These are phyloP conservation scores for Balansia obtecta DNA, from an alignment of 2,329 filamentous ascomycete genomes.

Conservation along the genomic window DNA sequence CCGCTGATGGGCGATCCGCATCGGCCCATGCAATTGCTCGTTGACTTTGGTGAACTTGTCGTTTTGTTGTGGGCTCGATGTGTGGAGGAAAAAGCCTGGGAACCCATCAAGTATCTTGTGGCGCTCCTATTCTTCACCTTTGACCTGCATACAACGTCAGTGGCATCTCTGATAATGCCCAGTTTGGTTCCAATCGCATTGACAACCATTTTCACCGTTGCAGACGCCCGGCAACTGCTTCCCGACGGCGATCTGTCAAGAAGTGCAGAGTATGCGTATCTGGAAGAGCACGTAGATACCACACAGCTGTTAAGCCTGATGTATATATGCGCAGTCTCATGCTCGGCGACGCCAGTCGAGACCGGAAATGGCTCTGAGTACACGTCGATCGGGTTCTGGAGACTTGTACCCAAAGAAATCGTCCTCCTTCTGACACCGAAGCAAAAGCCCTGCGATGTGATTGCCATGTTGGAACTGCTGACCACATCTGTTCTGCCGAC, in stretches of 20 bases:
- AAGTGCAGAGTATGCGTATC: slow-evolving; percentile 24
- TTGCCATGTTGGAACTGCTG: slow-evolving; percentile 52
- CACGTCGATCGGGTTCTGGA: slow-evolving; percentile 47
- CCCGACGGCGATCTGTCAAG: slow-evolving; percentile 34
- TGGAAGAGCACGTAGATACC: slow-evolving; percentile 47
- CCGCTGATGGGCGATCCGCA: slow-evolving; percentile 38
- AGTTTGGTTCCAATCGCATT: slow-evolving; percentile 43
- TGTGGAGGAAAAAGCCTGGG: slow-evolving; percentile 47
- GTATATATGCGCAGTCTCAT: slow-evolving; percentile 49
- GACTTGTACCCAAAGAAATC: slow-evolving; percentile 51
- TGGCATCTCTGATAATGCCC: slow-evolving; percentile 46
- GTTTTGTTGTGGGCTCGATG: slow-evolving; percentile 58
- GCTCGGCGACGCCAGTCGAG: slow-evolving; percentile 28
- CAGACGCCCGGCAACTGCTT: slow-evolving; percentile 41
- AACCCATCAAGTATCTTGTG: slow-evolving; percentile 52
- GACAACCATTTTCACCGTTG: slow-evolving; percentile 47
- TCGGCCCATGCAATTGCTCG: slow-evolving; percentile 42
- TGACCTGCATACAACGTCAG: slow-evolving; percentile 44
- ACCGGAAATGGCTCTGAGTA: slow-evolving; percentile 18
- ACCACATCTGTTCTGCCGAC: slow-evolving; percentile 50
- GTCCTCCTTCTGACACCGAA: slow-evolving; percentile 54
- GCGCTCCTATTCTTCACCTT: slow-evolving; percentile 53
- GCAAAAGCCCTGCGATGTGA: slow-evolving; percentile 50
- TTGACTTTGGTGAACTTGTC: slow-evolving; percentile 51
- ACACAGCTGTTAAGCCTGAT: slow-evolving; percentile 52